phyloP scores from a whole-genome alignment of 768 basidiomycete genomes.

The Agaricus blazei region DNA sequence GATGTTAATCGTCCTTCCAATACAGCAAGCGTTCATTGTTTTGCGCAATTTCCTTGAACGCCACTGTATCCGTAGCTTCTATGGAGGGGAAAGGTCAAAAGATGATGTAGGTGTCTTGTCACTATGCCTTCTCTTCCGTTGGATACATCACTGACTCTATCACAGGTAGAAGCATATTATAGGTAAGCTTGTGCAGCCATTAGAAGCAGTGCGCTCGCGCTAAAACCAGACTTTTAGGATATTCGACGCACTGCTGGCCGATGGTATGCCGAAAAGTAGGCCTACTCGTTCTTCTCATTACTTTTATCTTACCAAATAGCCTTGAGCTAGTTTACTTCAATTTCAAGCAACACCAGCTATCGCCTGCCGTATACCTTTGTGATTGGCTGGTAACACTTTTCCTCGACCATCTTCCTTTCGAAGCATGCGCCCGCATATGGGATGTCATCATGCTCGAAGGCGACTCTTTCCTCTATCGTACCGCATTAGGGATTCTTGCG shows the following conservation, averaged over 20 bases:
- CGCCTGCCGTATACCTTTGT: constrained; percentile 76
- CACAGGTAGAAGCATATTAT: constrained; percentile 86
- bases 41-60: constrained; percentile 85
- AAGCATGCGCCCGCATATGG: constrained; percentile 86
- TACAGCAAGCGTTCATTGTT: constrained; percentile 69
- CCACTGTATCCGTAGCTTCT: constrained; percentile 83
- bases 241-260: constrained; percentile 87
- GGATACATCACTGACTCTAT: constrained; percentile 18
- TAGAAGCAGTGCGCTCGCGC: neutral
- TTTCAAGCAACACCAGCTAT: constrained; percentile 90
- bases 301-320: constrained; percentile 6
- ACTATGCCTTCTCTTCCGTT: neutral
- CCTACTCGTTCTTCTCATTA: neutral
- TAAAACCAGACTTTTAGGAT: constrained; percentile 44
- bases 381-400: constrained; percentile 83
- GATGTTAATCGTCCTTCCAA: constrained; percentile 79
- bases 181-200: constrained; percentile 40
- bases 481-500: constrained; percentile 75
- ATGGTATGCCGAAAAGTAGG: constrained; percentile 91
- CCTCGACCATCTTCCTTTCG: constrained; percentile 84
- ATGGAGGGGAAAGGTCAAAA: constrained; percentile 60
- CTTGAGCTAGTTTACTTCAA: constrained; percentile 74
- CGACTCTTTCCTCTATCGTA: constrained; percentile 85
- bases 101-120: constrained; percentile 68
- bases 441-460: constrained; percentile 86